Percentiles rank a stretch among this genome's conserved stretches.
Evolutionary conservation across 495 filamentous ascomycete genomes (phyloP).

Genomic region (Umbilicaria muhlenbergii): DNA sequence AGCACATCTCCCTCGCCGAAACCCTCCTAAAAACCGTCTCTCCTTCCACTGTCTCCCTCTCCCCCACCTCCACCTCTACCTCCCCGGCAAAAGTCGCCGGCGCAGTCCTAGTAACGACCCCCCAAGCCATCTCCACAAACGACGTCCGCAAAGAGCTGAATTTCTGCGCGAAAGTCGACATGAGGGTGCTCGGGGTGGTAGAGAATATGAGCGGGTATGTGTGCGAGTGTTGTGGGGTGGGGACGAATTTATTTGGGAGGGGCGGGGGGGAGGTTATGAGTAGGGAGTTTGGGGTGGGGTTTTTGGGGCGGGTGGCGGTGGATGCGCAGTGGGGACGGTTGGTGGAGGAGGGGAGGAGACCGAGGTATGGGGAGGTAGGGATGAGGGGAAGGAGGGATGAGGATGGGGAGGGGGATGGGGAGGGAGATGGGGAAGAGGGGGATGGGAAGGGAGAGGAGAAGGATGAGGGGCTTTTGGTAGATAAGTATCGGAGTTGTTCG

Average conservation of each 20-base stretch:
- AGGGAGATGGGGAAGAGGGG: slow-evolving; percentile 31
- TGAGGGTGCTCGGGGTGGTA: slow-evolving; percentile 72
- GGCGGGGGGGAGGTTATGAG: slow-evolving; percentile 90
- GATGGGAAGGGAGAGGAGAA: slow-evolving; percentile 25
- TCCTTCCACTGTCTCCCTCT: too few species aligned
- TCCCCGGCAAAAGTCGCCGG: slow-evolving; percentile 37
- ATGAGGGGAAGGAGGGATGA: slow-evolving; percentile 18
- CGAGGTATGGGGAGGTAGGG: slow-evolving; percentile 17
- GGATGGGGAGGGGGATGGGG: slow-evolving; percentile 28
- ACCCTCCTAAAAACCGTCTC: slow-evolving; percentile 57
- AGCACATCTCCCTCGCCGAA: slow-evolving; percentile 90
- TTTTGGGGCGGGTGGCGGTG: slow-evolving; percentile 78
- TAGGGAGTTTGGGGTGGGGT: slow-evolving; percentile 63
- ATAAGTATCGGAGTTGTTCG: slow-evolving; percentile 67
- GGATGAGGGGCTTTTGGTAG: slow-evolving; percentile 45
- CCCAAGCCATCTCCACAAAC: slow-evolving; percentile 81
- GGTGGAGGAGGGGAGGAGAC: slow-evolving; percentile 43
- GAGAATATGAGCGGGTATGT: slow-evolving; percentile 98
- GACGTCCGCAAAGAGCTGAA: slow-evolving; percentile 95
- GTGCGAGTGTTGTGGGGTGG: slow-evolving; percentile 87
- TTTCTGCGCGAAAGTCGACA: slow-evolving; percentile 77
- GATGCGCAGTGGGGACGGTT: slow-evolving; percentile 57
- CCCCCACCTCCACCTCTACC: slow-evolving; percentile 22
- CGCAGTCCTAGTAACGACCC: slow-evolving; percentile 89
- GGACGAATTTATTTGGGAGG: slow-evolving; percentile 79